phyloP scores from a whole-genome alignment of 768 basidiomycete species.

The Dioszegia crocea region DNA sequence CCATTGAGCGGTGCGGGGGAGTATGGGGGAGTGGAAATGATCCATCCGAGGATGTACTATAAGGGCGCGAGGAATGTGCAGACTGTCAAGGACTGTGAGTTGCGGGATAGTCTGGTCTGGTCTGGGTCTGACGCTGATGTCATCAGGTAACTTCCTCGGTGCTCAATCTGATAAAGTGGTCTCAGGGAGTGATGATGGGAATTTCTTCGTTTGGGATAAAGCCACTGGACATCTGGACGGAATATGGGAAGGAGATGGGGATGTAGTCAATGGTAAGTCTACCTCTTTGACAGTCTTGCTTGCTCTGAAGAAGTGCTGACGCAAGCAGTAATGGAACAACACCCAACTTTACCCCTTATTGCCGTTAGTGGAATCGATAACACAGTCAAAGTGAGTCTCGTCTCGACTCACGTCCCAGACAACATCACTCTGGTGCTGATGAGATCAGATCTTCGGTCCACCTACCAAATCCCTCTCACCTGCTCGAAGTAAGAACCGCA shows the following conservation, averaged over 20 bases:
- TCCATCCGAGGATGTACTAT: constrained; percentile 64
- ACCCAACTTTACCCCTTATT: constrained; percentile 71
- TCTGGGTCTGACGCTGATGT: neutral
- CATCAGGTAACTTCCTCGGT: constrained; percentile 75
- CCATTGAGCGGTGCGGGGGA: constrained; percentile 17
- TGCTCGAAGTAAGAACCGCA: neutral
- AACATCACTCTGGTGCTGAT: neutral
- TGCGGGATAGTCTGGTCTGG: neutral
- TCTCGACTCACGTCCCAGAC: too few relatives aligned
- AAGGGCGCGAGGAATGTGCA: constrained; percentile 70
- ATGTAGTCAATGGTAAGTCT: constrained; percentile 64
- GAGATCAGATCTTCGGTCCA: neutral
- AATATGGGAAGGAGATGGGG: constrained; percentile 76
- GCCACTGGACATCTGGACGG: constrained; percentile 61
- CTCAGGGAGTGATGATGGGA: constrained; percentile 75
- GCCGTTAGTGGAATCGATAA: constrained; percentile 82
- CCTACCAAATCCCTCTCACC: neutral
- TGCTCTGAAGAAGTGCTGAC: constrained; percentile 3
- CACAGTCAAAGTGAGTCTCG: constrained; percentile 68
- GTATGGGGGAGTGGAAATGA: constrained; percentile 52
- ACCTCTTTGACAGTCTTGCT: neutral
- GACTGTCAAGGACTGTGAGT: constrained; percentile 80
- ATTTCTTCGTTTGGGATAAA: constrained; percentile 81
- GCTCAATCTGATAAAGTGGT: constrained; percentile 69
- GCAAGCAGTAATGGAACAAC: constrained; percentile 64